Percentiles rank a stretch among this genome's conserved stretches.
Evolutionary conservation across 164 flowering plant species (phyloP).

Genomic region (Buxus sempervirens): DNA sequence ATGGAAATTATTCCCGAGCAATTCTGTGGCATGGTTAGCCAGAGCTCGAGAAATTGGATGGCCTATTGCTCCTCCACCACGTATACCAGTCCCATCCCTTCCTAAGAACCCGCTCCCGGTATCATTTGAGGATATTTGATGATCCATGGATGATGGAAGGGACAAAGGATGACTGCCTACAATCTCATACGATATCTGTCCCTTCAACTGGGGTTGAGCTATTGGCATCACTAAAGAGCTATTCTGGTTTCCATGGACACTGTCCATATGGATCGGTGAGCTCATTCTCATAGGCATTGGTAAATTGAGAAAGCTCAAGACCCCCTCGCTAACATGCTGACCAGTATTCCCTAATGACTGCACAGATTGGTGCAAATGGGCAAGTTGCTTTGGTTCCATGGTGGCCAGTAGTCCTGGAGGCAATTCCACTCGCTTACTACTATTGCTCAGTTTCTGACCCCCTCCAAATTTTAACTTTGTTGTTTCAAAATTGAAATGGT

Average conservation of each 20-base stretch:
- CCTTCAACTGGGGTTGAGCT: constrained; percentile 48
- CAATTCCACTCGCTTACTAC: constrained; percentile 45
- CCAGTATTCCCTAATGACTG: constrained; percentile 42
- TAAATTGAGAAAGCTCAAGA: constrained; percentile 1
- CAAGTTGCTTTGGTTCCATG: constrained; percentile 67
- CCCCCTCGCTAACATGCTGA: constrained; percentile 28
- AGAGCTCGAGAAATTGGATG: constrained; percentile 43
- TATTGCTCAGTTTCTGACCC: constrained; percentile 35
- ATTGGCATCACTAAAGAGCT: constrained; percentile 48
- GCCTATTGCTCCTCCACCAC: constrained; percentile 30
- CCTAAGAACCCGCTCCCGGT: constrained; percentile 23
- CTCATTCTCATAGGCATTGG: constrained; percentile 14
- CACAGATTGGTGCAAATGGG: constrained; percentile 49
- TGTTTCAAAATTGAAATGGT: constrained; percentile 57
- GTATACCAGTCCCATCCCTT: constrained; percentile 35
- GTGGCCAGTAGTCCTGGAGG: constrained; percentile 78
- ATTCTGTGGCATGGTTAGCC: constrained; percentile 31
- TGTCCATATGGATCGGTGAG: constrained; percentile 11
- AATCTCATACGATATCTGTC: constrained; percentile 36
- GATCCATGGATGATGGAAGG: constrained; percentile 37
- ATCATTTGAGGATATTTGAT: constrained; percentile 39
- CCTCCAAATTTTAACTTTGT: constrained; percentile 52
- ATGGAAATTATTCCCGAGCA: constrained; percentile 45
- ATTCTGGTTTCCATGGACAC: constrained; percentile 28
- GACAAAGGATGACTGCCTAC: constrained; percentile 24